Evolutionary conservation across 176 grass and related monocot species (phyloP).

Genomic region (Cocos nucifera): DNA sequence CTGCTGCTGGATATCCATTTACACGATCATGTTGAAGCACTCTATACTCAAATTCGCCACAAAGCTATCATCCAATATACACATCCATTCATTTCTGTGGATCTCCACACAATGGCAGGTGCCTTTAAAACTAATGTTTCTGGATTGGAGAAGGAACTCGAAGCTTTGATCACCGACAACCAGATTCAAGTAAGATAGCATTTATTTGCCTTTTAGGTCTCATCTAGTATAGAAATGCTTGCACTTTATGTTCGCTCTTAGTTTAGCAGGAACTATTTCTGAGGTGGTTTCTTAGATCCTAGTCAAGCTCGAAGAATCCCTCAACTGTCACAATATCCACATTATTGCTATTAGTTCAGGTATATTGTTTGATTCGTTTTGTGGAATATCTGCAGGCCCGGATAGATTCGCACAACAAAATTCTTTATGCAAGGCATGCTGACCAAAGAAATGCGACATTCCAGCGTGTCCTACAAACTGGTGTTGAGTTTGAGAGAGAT

Average conservation of each 20-base stretch:
- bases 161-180: constrained; percentile 68
- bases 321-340: too few species aligned
- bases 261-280: too few species aligned
- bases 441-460: constrained; percentile 80
- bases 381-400: constrained; percentile 52
- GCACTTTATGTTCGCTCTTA: not conserved
- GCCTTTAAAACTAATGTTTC: constrained; percentile 74
- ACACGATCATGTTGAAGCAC: constrained; percentile 18
- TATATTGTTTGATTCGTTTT: constrained; percentile 1
- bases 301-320: too few species aligned
- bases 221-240: not conserved
- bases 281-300: too few species aligned
- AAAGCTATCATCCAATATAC: constrained; percentile 90
- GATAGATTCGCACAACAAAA: constrained; percentile 99
- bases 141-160: constrained; percentile 85
- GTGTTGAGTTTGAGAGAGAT: constrained; percentile 79
- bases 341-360: too few species aligned
- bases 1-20: constrained; percentile 21
- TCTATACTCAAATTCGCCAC: constrained; percentile 22
- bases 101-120: constrained; percentile 80
- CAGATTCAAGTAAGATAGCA: constrained; percentile 62
- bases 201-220: not conserved
- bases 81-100: constrained; percentile 88
- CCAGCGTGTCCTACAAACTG: constrained; percentile 74
- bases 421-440: constrained; percentile 76